phyloP scores from a whole-genome alignment of 2,329 filamentous ascomycete genomes.

The Aspergillus versicolor region DNA sequence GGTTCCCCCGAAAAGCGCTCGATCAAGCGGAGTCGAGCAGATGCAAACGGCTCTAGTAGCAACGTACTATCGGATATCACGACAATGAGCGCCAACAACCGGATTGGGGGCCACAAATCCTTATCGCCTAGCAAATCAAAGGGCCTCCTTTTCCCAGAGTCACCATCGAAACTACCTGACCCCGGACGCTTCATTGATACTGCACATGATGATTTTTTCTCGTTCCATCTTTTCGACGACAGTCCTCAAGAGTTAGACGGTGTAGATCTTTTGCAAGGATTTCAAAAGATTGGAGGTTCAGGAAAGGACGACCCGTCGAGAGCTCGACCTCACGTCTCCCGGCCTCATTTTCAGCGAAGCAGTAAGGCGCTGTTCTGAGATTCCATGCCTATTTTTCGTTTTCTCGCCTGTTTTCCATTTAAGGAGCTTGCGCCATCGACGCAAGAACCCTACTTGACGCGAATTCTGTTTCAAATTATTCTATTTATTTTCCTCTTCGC shows the following conservation, averaged over 20 bases:
- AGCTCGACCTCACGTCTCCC: constrained; percentile 28
- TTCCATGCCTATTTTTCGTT: not conserved
- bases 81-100: constrained; percentile 36
- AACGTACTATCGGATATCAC: constrained; percentile 51
- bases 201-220: constrained; percentile 46
- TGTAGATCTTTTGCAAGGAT: constrained; percentile 48
- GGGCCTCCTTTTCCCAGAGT: constrained; percentile 36
- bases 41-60: constrained; percentile 49
- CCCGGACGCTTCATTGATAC: constrained; percentile 34
- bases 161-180: constrained; percentile 40
- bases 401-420: not conserved
- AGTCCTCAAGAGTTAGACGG: constrained; percentile 44
- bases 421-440: not conserved
- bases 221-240: constrained; percentile 50
- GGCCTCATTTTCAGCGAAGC: constrained; percentile 33
- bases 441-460: not conserved
- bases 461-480: not conserved
- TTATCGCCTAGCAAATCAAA: constrained; percentile 38
- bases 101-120: constrained; percentile 29
- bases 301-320: constrained; percentile 35
- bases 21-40: constrained; percentile 50
- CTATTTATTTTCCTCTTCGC: not conserved
- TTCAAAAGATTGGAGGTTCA: constrained; percentile 47
- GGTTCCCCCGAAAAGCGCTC: constrained; percentile 58
- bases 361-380: constrained; percentile 37